Percentiles rank a stretch among this genome's conserved stretches.
Evolutionary conservation across 2,329 filamentous ascomycete genomes (phyloP).

Genomic region (Diaporthe citrichinensis): DNA sequence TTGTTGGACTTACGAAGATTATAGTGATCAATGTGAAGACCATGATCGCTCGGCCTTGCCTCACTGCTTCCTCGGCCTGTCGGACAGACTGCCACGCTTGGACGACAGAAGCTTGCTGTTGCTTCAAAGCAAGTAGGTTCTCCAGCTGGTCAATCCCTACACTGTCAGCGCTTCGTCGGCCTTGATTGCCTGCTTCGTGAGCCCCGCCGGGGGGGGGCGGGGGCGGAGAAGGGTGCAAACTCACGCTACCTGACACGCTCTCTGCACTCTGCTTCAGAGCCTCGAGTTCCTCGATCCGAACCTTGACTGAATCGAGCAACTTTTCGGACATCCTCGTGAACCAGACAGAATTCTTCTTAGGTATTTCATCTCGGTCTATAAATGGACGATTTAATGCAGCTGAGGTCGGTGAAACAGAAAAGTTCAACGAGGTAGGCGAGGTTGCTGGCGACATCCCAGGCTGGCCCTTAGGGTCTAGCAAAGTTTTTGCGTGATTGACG

Average conservation of each 20-base stretch:
- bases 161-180: too few relatives aligned
- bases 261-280: conserved; percentile 19
- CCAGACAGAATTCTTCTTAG: neutral
- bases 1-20: conserved; percentile 47
- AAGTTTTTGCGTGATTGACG: neutral
- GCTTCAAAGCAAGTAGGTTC: conserved; percentile 48
- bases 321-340: neutral
- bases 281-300: neutral
- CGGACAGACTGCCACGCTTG: conserved; percentile 49
- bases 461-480: neutral
- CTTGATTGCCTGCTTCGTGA: too few relatives aligned
- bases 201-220: too few relatives aligned
- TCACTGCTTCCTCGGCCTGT: conserved; percentile 47
- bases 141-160: conserved; percentile 45
- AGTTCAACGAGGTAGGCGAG: conserved; percentile 36
- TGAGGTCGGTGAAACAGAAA: neutral
- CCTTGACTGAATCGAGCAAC: neutral
- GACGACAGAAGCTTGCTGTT: conserved; percentile 52
- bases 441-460: neutral
- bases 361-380: neutral
- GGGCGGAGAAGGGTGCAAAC: neutral
- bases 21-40: conserved; percentile 53
- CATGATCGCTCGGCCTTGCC: conserved; percentile 51
- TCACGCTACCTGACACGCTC: conserved; percentile 18
- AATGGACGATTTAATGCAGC: neutral